Evolutionary conservation across 2,329 filamentous ascomycete species (phyloP).

Genomic region (Sporothrix dimorphospora): DNA sequence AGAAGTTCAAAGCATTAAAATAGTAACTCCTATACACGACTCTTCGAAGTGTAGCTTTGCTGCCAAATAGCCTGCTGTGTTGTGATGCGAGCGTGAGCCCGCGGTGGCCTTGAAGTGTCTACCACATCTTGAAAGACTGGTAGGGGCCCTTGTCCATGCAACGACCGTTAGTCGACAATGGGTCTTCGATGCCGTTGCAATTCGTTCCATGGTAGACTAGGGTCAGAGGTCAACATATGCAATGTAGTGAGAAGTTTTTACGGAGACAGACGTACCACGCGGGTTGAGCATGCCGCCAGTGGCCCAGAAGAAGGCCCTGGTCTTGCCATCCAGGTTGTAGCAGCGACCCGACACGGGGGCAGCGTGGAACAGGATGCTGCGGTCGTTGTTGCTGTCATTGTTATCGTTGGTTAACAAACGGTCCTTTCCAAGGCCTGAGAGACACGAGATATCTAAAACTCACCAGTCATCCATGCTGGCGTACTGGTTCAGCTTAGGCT

Average conservation of each 20-base stretch:
- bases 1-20: no score
- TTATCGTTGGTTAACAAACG: no score
- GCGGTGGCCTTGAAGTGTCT: not conserved
- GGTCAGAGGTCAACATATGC: not conserved
- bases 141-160: conserved; percentile 16
- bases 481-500: conserved; percentile 20
- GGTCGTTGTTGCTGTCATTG: conserved; percentile 1
- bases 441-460: not conserved
- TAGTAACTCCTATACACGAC: no score
- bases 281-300: conserved; percentile 22
- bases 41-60: no score
- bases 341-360: conserved; percentile 17
- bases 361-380: conserved; percentile 16
- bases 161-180: conserved; percentile 9
- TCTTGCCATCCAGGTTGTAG: conserved; percentile 7
- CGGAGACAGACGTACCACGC: not conserved
- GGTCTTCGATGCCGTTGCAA: conserved; percentile 17
- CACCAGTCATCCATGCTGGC: conserved; percentile 11
- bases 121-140: conserved; percentile 20
- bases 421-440: no score
- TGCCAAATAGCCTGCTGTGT: no score
- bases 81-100: no score
- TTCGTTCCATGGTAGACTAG: not conserved
- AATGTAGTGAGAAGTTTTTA: not conserved
- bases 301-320: conserved; percentile 14